These are phyloP conservation scores for Trypanosoma congolense DNA, from an alignment of 208 protist species.

Conservation along the genomic window DNA sequence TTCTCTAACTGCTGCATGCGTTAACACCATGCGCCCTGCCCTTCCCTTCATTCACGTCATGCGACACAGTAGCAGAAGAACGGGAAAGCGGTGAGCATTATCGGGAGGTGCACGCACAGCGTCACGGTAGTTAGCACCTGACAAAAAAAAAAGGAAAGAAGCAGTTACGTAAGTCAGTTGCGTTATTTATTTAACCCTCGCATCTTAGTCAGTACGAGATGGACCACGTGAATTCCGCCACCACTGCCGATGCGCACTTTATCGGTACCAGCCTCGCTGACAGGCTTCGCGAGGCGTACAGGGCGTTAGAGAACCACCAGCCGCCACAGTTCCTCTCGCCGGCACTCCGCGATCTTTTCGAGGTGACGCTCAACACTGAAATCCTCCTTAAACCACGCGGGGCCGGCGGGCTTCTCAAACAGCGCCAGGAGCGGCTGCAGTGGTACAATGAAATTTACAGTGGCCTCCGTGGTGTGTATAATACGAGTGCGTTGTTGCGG, in stretches of 20 bases:
- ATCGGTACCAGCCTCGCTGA: background rate
- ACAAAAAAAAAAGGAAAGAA: too few species aligned
- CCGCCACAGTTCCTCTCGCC: background rate
- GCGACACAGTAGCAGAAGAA: too few species aligned
- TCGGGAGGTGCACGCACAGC: too few species aligned
- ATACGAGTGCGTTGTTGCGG: constrained; percentile 4
- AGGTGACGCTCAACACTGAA: constrained; percentile 12
- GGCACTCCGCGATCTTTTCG: constrained; percentile 13
- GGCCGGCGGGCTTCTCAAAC: background rate
- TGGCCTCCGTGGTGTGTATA: constrained; percentile 3
- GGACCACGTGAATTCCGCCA: background rate
- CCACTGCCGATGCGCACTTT: background rate
- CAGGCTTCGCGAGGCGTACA: background rate
- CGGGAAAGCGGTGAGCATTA: too few species aligned
- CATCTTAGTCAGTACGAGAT: too few species aligned
- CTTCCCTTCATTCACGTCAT: too few species aligned
- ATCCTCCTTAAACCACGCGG: background rate
- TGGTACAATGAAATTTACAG: constrained; percentile 13
- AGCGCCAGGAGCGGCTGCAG: constrained; percentile 6
- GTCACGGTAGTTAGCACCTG: too few species aligned
- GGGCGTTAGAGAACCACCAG: background rate
- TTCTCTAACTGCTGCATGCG: too few species aligned
- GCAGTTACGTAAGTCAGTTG: too few species aligned
- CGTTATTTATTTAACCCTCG: too few species aligned
- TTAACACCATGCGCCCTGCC: too few species aligned